phyloP scores from a whole-genome alignment of 2,329 filamentous ascomycete genomes.

The Calonectria naviculata region DNA sequence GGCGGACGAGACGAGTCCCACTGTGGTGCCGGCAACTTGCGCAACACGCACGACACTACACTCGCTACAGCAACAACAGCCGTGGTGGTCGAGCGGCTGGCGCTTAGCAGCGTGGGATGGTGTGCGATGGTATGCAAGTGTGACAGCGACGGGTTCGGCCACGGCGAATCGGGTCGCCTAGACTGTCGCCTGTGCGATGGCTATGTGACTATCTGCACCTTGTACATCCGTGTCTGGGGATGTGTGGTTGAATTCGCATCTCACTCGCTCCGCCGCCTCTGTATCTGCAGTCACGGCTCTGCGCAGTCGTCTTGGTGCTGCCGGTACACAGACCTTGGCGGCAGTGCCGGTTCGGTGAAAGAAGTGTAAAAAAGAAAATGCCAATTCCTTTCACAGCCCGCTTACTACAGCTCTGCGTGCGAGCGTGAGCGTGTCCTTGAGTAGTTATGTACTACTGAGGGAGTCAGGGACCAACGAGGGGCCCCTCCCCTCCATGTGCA shows the following conservation, averaged over 20 bases:
- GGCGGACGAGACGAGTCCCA: not conserved
- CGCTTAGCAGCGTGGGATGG: conserved; percentile 23
- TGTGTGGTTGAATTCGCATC: not conserved
- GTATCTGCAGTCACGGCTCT: not conserved
- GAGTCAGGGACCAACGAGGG: not conserved
- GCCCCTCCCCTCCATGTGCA: not conserved
- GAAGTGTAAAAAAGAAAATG: not conserved
- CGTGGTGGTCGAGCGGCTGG: conserved; percentile 21
- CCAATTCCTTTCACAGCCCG: not conserved
- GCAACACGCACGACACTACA: not conserved
- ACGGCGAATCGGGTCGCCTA: conserved; percentile 16
- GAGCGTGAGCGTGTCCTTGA: not conserved
- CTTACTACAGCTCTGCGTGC: not conserved
- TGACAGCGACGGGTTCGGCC: not conserved
- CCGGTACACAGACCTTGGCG: not conserved
- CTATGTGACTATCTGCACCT: conserved; percentile 7
- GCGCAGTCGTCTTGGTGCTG: not conserved
- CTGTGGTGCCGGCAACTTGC: not conserved
- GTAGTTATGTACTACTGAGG: not conserved
- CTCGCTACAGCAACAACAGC: not conserved
- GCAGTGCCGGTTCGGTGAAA: not conserved
- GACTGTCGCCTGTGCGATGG: not conserved
- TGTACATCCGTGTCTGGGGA: not conserved
- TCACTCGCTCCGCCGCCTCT: not conserved
- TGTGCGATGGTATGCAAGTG: conserved; percentile 18